Conservation (phyloP, 805 yeast species). For the Tetrapisispora arboricola region DNA sequence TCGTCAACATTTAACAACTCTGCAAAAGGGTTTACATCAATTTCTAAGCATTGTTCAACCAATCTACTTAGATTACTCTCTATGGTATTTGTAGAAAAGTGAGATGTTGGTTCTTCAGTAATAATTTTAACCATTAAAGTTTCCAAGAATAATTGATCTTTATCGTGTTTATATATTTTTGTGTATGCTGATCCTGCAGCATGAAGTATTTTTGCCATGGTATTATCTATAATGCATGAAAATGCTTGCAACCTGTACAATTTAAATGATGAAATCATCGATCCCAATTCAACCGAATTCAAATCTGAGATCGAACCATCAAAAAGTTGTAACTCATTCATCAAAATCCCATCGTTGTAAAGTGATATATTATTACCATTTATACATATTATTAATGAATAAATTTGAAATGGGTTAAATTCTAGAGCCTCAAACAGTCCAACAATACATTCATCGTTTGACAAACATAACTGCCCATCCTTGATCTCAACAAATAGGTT, state of each 20-base stretch:
- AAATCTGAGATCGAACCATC: slow-evolving; percentile 8
- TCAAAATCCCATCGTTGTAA: slow-evolving; percentile 16
- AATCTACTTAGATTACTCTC: slow-evolving; percentile 3
- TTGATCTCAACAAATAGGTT: slow-evolving; percentile 22
- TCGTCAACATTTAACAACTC: slow-evolving; percentile 1
- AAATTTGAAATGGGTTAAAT: slow-evolving; percentile 14
- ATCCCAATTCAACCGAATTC: slow-evolving; percentile 22
- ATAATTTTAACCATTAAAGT: too few species aligned
- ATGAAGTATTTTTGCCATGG: slow-evolving; percentile 6
- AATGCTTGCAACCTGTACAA: slow-evolving; percentile 14
- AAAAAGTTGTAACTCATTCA: slow-evolving; percentile 15
- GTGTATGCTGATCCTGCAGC: slow-evolving; percentile 4
- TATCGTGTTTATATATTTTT: too few species aligned
- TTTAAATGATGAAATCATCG: slow-evolving; percentile 26
- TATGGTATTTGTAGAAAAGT: not conserved
- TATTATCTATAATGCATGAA: slow-evolving; percentile 6
- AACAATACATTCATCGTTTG: slow-evolving; percentile 23
- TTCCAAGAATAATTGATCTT: too few species aligned
- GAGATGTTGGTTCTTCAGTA: not conserved
- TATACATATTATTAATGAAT: slow-evolving; percentile 13
- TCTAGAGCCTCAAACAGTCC: slow-evolving; percentile 23
- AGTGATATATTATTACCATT: slow-evolving; percentile 9
- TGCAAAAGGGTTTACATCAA: slow-evolving; percentile 11
- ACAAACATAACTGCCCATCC: slow-evolving; percentile 20
- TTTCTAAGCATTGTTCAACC: slow-evolving; percentile 12